Evolutionary conservation across 768 basidiomycete species (phyloP).

Genomic region (Amanita jacksonii): DNA sequence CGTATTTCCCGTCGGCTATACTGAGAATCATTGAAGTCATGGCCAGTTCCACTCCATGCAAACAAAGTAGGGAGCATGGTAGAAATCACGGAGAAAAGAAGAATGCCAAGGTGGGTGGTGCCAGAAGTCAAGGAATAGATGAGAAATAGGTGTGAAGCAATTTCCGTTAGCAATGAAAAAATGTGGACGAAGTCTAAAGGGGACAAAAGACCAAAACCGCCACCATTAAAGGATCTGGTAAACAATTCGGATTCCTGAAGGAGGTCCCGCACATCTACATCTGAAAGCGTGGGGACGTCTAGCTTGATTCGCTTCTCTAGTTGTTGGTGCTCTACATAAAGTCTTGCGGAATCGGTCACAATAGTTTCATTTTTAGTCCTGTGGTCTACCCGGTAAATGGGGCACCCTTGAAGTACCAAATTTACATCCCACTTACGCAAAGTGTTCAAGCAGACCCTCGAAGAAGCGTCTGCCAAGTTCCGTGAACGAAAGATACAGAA

Average conservation of each 20-base stretch:
- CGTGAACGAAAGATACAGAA: constrained; percentile 46
- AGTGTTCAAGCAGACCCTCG: constrained; percentile 58
- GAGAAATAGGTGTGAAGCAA: constrained; percentile 61
- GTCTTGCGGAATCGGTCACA: constrained; percentile 66
- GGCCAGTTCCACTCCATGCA: constrained; percentile 36
- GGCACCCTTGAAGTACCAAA: constrained; percentile 10
- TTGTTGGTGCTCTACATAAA: constrained; percentile 70
- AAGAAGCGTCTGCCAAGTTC: constrained; percentile 56
- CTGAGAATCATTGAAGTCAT: constrained; percentile 30
- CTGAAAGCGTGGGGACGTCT: constrained; percentile 70
- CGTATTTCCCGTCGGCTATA: constrained; percentile 50
- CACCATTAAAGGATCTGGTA: constrained; percentile 70
- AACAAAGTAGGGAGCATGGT: constrained; percentile 51
- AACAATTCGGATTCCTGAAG: constrained; percentile 84
- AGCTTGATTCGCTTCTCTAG: constrained; percentile 68
- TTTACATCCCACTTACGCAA: constrained; percentile 50
- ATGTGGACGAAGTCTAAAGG: constrained; percentile 74
- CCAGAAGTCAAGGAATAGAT: constrained; percentile 54
- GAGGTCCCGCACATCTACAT: constrained; percentile 64
- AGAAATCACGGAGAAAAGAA: constrained; percentile 54
- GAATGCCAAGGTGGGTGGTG: constrained; percentile 43
- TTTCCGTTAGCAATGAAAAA: constrained; percentile 60
- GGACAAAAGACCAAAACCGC: constrained; percentile 70
- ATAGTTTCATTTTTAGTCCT: constrained; percentile 63
- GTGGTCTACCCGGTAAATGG: constrained; percentile 6